These are phyloP conservation scores for Aureobasidium sp. DNA, from an alignment of 2,329 filamentous ascomycete genomes.

Conservation along the genomic window DNA sequence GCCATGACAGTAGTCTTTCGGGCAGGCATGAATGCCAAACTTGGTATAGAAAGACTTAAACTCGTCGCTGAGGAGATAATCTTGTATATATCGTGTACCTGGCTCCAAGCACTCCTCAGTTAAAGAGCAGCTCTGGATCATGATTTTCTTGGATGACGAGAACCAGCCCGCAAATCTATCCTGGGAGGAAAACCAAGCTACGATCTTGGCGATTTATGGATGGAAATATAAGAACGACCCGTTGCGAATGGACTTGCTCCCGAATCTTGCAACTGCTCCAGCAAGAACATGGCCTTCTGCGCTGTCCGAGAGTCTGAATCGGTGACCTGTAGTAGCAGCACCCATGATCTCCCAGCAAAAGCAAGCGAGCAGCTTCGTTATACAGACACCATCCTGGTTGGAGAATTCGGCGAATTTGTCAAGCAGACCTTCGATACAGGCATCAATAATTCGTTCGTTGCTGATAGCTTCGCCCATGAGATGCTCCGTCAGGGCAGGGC, in stretches of 20 bases:
- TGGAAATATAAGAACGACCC: constrained; percentile 21
- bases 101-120: neutral
- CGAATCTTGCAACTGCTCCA: constrained; percentile 16
- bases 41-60: neutral
- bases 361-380: constrained; percentile 16
- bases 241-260: constrained; percentile 17
- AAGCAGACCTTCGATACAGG: constrained; percentile 17
- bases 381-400: constrained; percentile 11
- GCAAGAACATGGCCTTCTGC: neutral
- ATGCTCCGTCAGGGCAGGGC: neutral
- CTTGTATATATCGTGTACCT: neutral
- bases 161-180: neutral
- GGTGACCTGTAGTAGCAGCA: constrained; percentile 18
- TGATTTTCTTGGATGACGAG: neutral
- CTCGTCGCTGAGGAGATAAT: neutral
- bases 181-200: neutral
- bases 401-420: neutral
- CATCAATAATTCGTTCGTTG: constrained; percentile 18
- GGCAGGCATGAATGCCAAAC: neutral
- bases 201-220: constrained; percentile 16
- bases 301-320: constrained; percentile 18
- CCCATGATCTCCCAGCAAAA: constrained; percentile 21
- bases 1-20: neutral
- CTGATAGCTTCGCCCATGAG: constrained; percentile 17
- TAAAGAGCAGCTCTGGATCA: neutral